phyloP scores from a whole-genome alignment of 2,329 filamentous ascomycete species.

The Fusarium sp. region DNA sequence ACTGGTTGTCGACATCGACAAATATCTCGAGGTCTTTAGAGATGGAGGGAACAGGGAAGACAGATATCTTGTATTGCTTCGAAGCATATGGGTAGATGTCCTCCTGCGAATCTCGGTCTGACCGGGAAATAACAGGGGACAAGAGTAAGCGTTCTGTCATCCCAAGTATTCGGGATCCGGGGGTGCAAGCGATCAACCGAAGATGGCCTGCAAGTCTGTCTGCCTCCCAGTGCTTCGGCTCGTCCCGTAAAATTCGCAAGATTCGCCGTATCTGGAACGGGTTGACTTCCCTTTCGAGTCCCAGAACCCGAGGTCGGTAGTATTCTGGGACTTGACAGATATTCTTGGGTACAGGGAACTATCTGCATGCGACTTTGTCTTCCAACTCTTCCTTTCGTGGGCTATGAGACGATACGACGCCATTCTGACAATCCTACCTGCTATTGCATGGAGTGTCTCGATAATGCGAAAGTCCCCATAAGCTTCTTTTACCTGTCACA shows the following conservation, averaged over 20 bases:
- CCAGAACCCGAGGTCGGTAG: conserved; percentile 22
- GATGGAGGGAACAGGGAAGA: not conserved
- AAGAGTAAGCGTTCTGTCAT: conserved; percentile 28
- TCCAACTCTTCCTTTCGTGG: conserved; percentile 21
- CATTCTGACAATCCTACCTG: conserved; percentile 21
- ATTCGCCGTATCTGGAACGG: conserved; percentile 37
- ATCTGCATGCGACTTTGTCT: conserved; percentile 24
- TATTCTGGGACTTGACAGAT: conserved; percentile 23
- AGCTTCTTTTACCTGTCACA: conserved; percentile 28
- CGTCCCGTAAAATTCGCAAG: conserved; percentile 46
- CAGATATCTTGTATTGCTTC: conserved; percentile 4
- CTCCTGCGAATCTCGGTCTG: conserved; percentile 20
- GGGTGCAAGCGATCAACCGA: conserved; percentile 34
- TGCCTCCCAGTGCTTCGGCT: conserved; percentile 38
- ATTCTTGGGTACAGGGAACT: conserved; percentile 33
- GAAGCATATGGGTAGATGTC: conserved; percentile 15
- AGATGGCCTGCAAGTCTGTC: conserved; percentile 17
- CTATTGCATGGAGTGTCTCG: conserved; percentile 11
- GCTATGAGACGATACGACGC: conserved; percentile 24
- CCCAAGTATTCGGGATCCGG: conserved; percentile 34
- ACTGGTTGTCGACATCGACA: conserved; percentile 9
- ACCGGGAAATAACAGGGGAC: conserved; percentile 28
- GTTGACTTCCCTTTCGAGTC: conserved; percentile 21
- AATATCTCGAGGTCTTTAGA: not conserved
- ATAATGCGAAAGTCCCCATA: conserved; percentile 10